Percentiles rank a stretch among this genome's conserved stretches.
These are phyloP conservation scores for Trypanosoma congolense DNA, from an alignment of 208 protist genomes.

Conservation along the genomic window DNA sequence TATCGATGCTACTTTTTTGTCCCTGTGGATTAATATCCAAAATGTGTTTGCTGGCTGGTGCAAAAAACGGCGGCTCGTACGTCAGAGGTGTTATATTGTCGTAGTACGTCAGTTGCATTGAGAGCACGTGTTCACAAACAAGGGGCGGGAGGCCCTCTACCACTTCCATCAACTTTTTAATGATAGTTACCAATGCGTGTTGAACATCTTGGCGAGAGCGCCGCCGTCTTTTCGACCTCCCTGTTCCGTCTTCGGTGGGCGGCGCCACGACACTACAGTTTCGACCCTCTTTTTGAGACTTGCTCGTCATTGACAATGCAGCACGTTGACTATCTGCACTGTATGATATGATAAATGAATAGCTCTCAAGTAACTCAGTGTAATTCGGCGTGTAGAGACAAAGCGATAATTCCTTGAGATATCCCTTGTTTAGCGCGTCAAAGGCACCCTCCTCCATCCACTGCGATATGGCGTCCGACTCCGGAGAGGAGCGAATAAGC, in stretches of 20 bases:
- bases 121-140: conserved; percentile 54
- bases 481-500: conserved; percentile 45
- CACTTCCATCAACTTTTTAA: conserved; percentile 57
- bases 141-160: conserved; percentile 62
- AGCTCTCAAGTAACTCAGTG: conserved; percentile 65
- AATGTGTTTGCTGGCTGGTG: conserved; percentile 54
- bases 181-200: conserved; percentile 41
- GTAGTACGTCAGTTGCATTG: conserved; percentile 76
- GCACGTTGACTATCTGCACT: conserved; percentile 39
- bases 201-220: conserved; percentile 59
- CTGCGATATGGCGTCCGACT: conserved; percentile 50
- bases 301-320: conserved; percentile 30
- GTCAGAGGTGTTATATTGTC: conserved; percentile 50
- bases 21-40: conserved; percentile 45
- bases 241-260: not conserved
- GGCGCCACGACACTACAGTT: too few species aligned
- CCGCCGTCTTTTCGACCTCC: conserved; percentile 9
- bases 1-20: conserved; percentile 33
- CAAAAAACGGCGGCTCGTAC: conserved; percentile 81
- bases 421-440: conserved; percentile 73
- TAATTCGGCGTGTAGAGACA: conserved; percentile 66
- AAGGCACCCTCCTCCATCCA: conserved; percentile 82
- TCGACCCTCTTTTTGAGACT: conserved; percentile 24
- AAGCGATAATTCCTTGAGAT: conserved; percentile 71
- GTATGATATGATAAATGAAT: conserved; percentile 71